A percentile compares a stretch with the other conserved stretches of the same genome.
Conservation (phyloP, 192 early-diverging fungal genomes). For the Entomortierella lignicola region DNA sequence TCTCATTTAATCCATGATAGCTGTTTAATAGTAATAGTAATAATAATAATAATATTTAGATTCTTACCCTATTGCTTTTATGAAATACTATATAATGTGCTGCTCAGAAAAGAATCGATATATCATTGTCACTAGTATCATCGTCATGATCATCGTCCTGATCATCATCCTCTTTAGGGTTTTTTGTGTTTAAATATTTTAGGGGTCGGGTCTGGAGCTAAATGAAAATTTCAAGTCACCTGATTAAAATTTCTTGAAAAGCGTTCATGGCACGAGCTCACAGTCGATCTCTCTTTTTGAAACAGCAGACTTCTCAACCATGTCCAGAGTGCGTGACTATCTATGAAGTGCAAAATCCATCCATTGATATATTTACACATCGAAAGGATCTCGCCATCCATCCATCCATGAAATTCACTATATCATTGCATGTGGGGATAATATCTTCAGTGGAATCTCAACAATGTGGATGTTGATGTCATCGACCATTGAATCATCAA, state of each 20-base stretch:
- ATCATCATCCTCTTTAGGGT: no score
- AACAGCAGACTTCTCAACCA: slow-evolving; percentile 40
- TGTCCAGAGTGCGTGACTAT: slow-evolving; percentile 46
- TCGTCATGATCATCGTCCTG: no score
- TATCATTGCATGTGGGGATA: background rate
- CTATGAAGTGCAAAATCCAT: slow-evolving; percentile 22
- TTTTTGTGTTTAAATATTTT: no score
- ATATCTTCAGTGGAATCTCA: background rate
- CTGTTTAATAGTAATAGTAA: no score
- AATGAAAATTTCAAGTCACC: no score
- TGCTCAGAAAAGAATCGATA: no score
- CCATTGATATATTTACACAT: background rate
- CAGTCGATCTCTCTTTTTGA: slow-evolving; percentile 26
- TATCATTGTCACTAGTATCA: no score
- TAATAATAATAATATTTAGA: background rate
- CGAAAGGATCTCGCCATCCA: slow-evolving; percentile 5
- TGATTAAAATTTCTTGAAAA: background rate
- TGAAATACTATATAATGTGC: no score
- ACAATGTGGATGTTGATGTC: background rate
- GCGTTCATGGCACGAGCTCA: background rate
- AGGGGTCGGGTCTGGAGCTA: no score
- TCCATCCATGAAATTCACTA: background rate
- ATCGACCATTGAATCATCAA: background rate
- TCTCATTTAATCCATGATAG: no score
- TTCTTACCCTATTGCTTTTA: no score